Base-by-base conservation (phyloP, 768 basidiomycete species). In the Stropharia rugosoannulata region DNA sequence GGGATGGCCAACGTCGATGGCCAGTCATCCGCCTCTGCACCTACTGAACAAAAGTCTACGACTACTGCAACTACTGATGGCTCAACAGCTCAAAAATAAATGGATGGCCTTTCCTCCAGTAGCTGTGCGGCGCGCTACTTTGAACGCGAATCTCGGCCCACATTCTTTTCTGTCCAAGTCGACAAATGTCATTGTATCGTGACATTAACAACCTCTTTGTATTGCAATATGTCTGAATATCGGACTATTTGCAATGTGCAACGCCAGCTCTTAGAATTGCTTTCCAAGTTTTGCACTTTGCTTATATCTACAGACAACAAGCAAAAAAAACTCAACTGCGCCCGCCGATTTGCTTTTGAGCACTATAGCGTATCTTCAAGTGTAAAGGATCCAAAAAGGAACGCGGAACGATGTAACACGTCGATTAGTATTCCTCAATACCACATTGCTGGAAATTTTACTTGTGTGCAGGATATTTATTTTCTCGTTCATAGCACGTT, bases 1-100 rank as follows among this genome's bases (percentile, higher is more conserved):
- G 93, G 93, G 5, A 70, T 95, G 57, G 80, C 74, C 42, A 82
- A 85, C 60, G 74, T 91, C 6, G 67, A 66, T 29, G 52, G 49
- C 48, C 64, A 70, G 40, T 61, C 65, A 25, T 65, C 59, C n/a
- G 64, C 68, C 46, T 50, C 59, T 29, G 27, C 52, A 19, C 18
- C 29, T 4, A 29, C 44, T 12, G 35, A 56, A 39, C 49, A 63
- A 36, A 52, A 50, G n/a, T 32, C 57, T 13, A 7, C 49, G 9
- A n/a, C 11, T 32, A 19, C 36, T 22, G 4, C 45, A 13, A 32
- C 47, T 18, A 29, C 40, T 43, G 51, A 50, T 49, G 59, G 10
- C 49, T 56, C 65, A 32, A 57, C 68, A 50, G 58, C 63, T 51
- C 54, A 60, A 49, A 58, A 64, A 38, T 52, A 49, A 36, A 43